phyloP scores from a whole-genome alignment of 2,329 filamentous ascomycete genomes.

The Lecanicillium sp. region DNA sequence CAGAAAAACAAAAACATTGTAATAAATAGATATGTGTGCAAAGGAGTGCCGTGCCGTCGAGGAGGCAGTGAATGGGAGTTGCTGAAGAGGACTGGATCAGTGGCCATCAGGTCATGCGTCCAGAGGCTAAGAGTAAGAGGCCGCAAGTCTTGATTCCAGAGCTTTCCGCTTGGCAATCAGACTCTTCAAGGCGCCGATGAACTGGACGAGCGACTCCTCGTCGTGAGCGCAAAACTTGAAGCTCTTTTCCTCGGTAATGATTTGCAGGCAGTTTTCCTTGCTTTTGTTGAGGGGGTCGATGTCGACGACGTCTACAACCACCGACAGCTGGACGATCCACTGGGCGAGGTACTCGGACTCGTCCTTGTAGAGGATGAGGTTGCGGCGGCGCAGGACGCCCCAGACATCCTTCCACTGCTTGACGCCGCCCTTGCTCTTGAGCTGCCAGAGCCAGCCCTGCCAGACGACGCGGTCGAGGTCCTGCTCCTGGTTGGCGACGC shows the following conservation, averaged over 20 bases:
- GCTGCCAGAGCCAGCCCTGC: conserved; percentile 82
- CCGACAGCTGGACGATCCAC: conserved; percentile 71
- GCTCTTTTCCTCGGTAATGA: conserved; percentile 88
- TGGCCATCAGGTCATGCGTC: too few relatives aligned
- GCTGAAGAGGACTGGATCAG: too few relatives aligned
- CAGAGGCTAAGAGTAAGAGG: conserved; percentile 16
- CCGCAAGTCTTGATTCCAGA: conserved; percentile 44
- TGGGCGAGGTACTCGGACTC: conserved; percentile 83
- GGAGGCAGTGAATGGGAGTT: neutral
- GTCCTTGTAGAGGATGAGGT: conserved; percentile 87
- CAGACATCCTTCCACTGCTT: conserved; percentile 93
- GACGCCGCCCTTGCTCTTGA: conserved; percentile 76
- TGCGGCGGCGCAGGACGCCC: conserved; percentile 82
- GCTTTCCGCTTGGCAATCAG: conserved; percentile 66
- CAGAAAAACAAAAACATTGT: conserved; percentile 14
- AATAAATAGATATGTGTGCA: conserved; percentile 2
- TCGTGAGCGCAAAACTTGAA: conserved; percentile 70
- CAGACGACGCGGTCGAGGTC: conserved; percentile 88
- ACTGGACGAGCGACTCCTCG: conserved; percentile 77
- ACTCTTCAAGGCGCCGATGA: conserved; percentile 88
- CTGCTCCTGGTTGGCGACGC: conserved; percentile 48
- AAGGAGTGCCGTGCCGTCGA: conserved; percentile 3
- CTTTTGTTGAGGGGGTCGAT: conserved; percentile 81
- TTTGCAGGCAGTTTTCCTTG: conserved; percentile 81
- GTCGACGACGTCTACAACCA: conserved; percentile 85